Evolutionary conservation across 352 stramenopile species (phyloP), one percentile per base, ranked within the genome.

Genomic region (Globisporangium okanoganense): DNA sequence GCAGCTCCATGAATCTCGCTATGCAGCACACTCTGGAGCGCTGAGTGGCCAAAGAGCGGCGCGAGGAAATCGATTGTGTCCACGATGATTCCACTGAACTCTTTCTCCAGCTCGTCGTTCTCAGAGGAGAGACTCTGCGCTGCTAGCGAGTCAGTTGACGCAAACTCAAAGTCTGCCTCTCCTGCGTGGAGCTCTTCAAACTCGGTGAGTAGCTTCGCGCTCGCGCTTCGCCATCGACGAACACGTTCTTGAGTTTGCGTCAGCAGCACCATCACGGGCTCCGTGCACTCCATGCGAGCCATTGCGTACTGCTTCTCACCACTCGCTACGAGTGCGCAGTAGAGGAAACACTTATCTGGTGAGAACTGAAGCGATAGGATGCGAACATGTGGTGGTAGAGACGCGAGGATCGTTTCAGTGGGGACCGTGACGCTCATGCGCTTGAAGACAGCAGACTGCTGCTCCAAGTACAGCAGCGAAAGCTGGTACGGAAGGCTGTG

Each of bases 321-420:
- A 20, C 45, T 75, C 0, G 64, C 64, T 2, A 79, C 63, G 27
- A 89, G 25, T 1, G 69, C 74, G 3, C 69, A 77, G 38, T 85
- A 92, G 9, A 94, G 53, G 36, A 87, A 92, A 38, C 75, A 85
- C 2, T 66, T 69, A 45, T 94, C 81, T 5, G 74, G 76, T 4
- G 85, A 92, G 22, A 94, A 75, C 53, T 92, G 85, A 5, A 92
- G 70, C 43, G 69, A 75, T 22, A 92, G 22, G 0, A 92, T 35
- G 2, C 77, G 67, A 1, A 72, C 62, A 3, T 66, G 62, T 1
- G 71, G 61, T 27, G 81, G 82, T 0, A 94, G 41, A 0, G 65
- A 35, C 0, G 69, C 54, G 8, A 92, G 58, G 20, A 85, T 72
- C 6, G 53, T 44, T 22, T 92, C 80, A 5, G 84, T 61, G 9